These are phyloP conservation scores for Meyerozyma elateridarum DNA, from an alignment of 1,139 yeast genomes.

Conservation along the genomic window DNA sequence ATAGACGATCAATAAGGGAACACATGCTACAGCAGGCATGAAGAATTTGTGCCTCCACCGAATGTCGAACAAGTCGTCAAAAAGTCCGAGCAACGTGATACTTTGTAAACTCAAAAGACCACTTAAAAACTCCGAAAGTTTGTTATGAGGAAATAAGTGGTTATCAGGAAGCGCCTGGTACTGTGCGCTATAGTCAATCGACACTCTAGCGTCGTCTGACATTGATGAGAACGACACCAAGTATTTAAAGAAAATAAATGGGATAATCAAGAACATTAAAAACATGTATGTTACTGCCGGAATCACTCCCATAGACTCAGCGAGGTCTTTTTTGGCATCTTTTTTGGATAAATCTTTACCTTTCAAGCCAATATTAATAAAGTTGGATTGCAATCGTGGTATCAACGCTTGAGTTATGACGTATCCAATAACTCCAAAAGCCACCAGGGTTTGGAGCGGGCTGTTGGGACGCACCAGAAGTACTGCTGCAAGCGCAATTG, in stretches of 20 bases:
- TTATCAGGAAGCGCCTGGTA: conserved; percentile 28
- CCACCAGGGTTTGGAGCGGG: conserved; percentile 51
- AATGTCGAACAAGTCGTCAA: conserved; percentile 92
- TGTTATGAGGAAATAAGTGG: conserved; percentile 72
- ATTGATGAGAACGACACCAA: conserved; percentile 48
- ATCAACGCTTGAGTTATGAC: conserved; percentile 53
- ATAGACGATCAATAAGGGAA: conserved; percentile 86
- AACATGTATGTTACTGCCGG: conserved; percentile 78
- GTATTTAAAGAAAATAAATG: conserved; percentile 81
- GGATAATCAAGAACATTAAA: conserved; percentile 79
- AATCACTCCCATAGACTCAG: conserved; percentile 90
- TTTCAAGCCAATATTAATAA: conserved; percentile 70
- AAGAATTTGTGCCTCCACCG: conserved; percentile 97
- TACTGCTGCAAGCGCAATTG: neutral
- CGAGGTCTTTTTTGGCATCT: conserved; percentile 57
- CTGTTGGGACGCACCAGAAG: conserved; percentile 7
- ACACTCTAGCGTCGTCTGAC: conserved; percentile 31
- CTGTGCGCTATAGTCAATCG: conserved; percentile 32
- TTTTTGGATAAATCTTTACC: conserved; percentile 81
- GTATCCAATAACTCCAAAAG: conserved; percentile 67
- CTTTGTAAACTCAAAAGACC: conserved; percentile 81
- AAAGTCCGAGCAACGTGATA: conserved; percentile 79
- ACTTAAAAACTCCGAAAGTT: conserved; percentile 79
- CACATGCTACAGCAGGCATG: conserved; percentile 88
- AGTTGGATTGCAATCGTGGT: conserved; percentile 62